These are phyloP conservation scores for Aspergillus persii DNA, from an alignment of 2,329 filamentous ascomycete species.

Conservation along the genomic window DNA sequence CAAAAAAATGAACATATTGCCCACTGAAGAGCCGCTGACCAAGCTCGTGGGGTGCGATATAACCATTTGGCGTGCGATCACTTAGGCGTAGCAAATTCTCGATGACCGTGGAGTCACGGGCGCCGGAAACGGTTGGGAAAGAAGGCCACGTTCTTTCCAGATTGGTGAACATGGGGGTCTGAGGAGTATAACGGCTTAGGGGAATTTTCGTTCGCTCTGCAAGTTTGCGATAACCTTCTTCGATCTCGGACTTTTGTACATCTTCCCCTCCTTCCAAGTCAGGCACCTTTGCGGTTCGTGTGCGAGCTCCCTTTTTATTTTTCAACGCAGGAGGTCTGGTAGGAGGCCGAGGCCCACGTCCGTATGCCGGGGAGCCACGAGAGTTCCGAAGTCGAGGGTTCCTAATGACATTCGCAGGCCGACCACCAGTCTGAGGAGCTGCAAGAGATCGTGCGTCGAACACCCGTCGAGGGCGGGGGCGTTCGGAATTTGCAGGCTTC, in stretches of 20 bases:
- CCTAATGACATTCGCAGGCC: slow-evolving; percentile 32
- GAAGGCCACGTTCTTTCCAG: slow-evolving; percentile 41
- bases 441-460: slow-evolving; percentile 40
- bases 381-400: slow-evolving; percentile 24
- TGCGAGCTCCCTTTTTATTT: slow-evolving; percentile 9
- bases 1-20: slow-evolving; percentile 38
- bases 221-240: slow-evolving; percentile 31
- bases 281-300: slow-evolving; percentile 10
- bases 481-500: slow-evolving; percentile 16
- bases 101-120: slow-evolving; percentile 28
- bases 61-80: slow-evolving; percentile 35
- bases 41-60: slow-evolving; percentile 36
- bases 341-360: slow-evolving; percentile 21
- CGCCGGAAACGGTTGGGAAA: slow-evolving; percentile 31
- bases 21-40: slow-evolving; percentile 37
- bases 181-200: slow-evolving; percentile 36
- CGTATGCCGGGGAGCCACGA: slow-evolving; percentile 17
- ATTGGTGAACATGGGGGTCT: slow-evolving; percentile 29
- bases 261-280: slow-evolving; percentile 26
- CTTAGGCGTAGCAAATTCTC: slow-evolving; percentile 37
- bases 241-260: slow-evolving; percentile 23
- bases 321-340: slow-evolving; percentile 14
- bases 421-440: slow-evolving; percentile 26
- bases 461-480: slow-evolving; percentile 25
- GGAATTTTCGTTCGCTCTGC: slow-evolving; percentile 28